Base-by-base conservation (phyloP, 768 basidiomycete genomes). In the Collybia sp. region DNA sequence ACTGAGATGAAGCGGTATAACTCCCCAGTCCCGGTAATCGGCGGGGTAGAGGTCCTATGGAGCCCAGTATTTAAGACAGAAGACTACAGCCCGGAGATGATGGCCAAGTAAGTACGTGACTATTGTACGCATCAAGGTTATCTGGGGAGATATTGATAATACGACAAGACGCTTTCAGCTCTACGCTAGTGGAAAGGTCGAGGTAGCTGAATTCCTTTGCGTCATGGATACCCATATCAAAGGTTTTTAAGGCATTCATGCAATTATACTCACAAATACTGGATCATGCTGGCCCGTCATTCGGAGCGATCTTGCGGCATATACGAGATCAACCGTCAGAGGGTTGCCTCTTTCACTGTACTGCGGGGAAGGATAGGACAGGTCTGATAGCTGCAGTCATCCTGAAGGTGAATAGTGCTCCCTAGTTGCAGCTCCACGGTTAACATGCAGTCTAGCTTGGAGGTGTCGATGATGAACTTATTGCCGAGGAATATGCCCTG, bases 351-450 rank as follows among this genome's bases (percentile, higher is more conserved):
- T 86, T 91, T 53, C 87, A 91, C 54, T 92, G 89, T 53, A 90
- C 89, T 44, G 89, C 87, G 19, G 89, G 89, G 2, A 92, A 91
- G 61, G 88, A 92, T 64, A 69, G 89, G 54, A 91, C 89, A 1
- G 89, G 88, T 12, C 66, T 91, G 17, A 63, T 85, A 32, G 85
- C 86, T 12, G 88, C 88, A 5, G 70, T 91, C 25, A 55, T 90
- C 11, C 67, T 91, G 18, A 80, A 82, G 63, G 88, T 88, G 57
- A 25, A 63, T 35, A 31, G 9, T 4, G n/a, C 40, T 37, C 1
- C 9, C 13, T 11, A n/a, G 10, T 37, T 37, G 6, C 10, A n/a
- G 4, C 35, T 6, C 3, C 10, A 13, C 3, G 17, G 13, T 36
- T 13, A 33, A 11, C 16, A 41, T 36, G 31, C 20, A n/a, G 11